These are phyloP conservation scores for Fagopyrum homotropicum DNA, from an alignment of 148 eudicot species.

Conservation along the genomic window DNA sequence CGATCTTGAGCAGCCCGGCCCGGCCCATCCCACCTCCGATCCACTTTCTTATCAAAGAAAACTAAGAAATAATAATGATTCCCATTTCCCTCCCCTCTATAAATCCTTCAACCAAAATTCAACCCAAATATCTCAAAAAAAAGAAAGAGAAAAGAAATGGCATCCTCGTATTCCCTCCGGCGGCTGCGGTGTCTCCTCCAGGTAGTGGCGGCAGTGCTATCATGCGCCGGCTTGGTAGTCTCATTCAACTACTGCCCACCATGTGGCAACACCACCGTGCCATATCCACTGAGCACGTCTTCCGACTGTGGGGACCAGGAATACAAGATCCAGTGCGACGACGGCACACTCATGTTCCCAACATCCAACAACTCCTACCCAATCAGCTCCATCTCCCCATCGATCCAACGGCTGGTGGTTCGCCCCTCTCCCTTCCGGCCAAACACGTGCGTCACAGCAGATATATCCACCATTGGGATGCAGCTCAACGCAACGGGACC, in stretches of 20 bases:
- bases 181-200: background rate
- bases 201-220: background rate
- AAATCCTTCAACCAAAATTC: background rate
- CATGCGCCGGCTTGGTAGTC: background rate
- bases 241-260: slow-evolving; percentile 29
- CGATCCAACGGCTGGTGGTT: slow-evolving; percentile 52
- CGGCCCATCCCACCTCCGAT: background rate
- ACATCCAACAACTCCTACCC: slow-evolving; percentile 72
- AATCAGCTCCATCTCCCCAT: slow-evolving; percentile 41
- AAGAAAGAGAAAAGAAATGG: background rate
- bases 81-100: background rate
- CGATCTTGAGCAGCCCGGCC: background rate
- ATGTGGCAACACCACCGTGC: slow-evolving; percentile 62
- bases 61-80: too few relatives aligned
- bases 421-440: slow-evolving; percentile 49
- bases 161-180: background rate
- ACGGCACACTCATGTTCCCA: slow-evolving; percentile 40
- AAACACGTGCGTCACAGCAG: slow-evolving; percentile 60
- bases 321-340: slow-evolving; percentile 57
- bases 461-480: slow-evolving; percentile 56
- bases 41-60: too few relatives aligned
- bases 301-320: slow-evolving; percentile 65
- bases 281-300: slow-evolving; percentile 83
- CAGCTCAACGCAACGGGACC: slow-evolving; percentile 56
- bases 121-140: background rate